Conservation (phyloP, 1,284 basidiomycete genomes). For the Puccinia brachypodii region DNA sequence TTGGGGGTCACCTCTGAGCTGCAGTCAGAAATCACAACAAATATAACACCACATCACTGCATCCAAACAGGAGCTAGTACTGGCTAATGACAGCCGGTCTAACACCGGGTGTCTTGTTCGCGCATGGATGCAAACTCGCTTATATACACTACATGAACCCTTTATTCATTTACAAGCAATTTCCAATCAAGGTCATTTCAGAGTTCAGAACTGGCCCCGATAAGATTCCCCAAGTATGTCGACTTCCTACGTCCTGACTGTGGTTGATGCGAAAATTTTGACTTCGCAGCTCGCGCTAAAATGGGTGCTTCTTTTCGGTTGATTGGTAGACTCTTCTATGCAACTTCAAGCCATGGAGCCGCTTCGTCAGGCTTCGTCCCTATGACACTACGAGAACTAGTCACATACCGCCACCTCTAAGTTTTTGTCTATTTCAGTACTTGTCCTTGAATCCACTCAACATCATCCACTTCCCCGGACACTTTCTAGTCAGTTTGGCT, state of each 20-base stretch:
- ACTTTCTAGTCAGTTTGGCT: background rate
- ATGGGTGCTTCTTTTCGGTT: conserved; percentile 15
- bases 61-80: conserved; percentile 10
- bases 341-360: conserved; percentile 9
- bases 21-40: conserved; percentile 7
- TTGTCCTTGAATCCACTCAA: background rate
- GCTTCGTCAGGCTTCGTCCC: conserved; percentile 14
- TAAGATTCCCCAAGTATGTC: background rate
- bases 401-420: background rate
- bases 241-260: background rate
- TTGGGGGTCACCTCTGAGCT: background rate
- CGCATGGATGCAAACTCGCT: conserved; percentile 18
- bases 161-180: conserved; percentile 13
- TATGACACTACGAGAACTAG: background rate
- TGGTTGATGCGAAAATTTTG: background rate
- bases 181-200: conserved; percentile 21
- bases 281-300: background rate
- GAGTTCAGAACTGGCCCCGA: background rate
- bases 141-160: conserved; percentile 4
- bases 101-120: background rate
- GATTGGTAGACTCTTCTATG: background rate
- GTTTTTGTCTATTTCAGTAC: background rate
- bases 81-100: conserved; percentile 1
- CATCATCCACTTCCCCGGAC: background rate
- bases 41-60: conserved; percentile 8